Evolutionary conservation across 1,284 basidiomycete genomes (phyloP).

Genomic region (Violaceomyces palustris): DNA sequence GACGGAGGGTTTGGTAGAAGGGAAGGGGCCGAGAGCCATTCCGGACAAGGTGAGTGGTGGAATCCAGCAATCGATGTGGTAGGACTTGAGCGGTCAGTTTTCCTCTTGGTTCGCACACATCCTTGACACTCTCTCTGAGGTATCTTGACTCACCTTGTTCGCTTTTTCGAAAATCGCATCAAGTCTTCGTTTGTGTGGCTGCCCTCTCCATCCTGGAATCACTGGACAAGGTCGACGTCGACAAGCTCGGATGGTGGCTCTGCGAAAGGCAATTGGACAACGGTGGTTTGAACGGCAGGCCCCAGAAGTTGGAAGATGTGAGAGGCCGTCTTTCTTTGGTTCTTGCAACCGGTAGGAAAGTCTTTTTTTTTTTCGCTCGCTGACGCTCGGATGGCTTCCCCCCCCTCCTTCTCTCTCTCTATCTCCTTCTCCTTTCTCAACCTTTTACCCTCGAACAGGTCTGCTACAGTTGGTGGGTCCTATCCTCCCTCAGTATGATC

Average conservation of each 20-base stretch:
- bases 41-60: conserved; percentile 73
- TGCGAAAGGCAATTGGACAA: conserved; percentile 85
- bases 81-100: no score
- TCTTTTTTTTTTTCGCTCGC: not conserved
- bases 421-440: conserved; percentile 1
- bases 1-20: conserved; percentile 87
- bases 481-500: conserved; percentile 80
- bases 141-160: no score
- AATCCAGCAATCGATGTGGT: no score
- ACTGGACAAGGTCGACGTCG: conserved; percentile 58
- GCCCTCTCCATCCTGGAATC: conserved; percentile 79
- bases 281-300: conserved; percentile 89
- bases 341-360: not conserved
- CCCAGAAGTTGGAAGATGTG: conserved; percentile 96
- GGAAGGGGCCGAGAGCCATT: conserved; percentile 84
- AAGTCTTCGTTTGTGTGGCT: conserved; percentile 85
- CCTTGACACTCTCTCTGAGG: no score
- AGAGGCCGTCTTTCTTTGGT: no score
- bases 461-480: conserved; percentile 96
- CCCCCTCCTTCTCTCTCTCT: not conserved
- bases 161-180: no score
- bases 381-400: not conserved
- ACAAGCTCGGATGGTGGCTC: conserved; percentile 80
- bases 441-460: conserved; percentile 60
- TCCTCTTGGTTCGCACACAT: no score